Conservation (phyloP, 2,329 filamentous ascomycete genomes). For the Penicillium hordei region DNA sequence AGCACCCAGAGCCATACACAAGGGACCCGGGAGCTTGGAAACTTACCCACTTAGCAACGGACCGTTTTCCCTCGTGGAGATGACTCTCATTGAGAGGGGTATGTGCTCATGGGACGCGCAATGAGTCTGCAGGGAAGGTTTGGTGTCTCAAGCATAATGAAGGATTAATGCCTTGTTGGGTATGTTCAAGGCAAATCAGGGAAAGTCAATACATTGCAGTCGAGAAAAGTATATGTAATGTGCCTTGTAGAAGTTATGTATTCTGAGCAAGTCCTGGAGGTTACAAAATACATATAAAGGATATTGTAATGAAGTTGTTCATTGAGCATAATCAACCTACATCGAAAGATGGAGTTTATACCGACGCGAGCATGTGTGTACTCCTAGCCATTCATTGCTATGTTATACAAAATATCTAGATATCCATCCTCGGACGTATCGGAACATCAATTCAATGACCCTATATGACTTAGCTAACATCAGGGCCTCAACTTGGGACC, state of each 20-base stretch:
- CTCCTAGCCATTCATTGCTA: background rate
- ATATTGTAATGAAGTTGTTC: background rate
- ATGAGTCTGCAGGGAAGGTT: background rate
- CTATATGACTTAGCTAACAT: background rate
- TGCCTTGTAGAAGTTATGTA: background rate
- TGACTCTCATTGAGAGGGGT: background rate
- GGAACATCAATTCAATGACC: background rate
- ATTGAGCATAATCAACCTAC: background rate
- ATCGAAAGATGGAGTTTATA: background rate
- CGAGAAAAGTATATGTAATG: background rate
- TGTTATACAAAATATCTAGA: background rate
- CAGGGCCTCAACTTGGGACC: background rate
- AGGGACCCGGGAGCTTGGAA: background rate
- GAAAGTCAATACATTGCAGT: background rate
- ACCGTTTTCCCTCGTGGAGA: background rate
- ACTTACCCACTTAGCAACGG: background rate
- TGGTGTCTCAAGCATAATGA: background rate
- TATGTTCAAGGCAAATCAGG: background rate
- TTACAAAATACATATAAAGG: background rate
- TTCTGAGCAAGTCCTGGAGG: background rate
- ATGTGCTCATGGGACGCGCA: background rate
- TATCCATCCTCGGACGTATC: background rate
- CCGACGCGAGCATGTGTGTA: background rate
- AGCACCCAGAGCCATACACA: background rate
- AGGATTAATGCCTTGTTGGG: background rate